These are phyloP conservation scores for Skeletonema tropicum DNA, from an alignment of 108 stramenopile genomes.

Conservation along the genomic window DNA sequence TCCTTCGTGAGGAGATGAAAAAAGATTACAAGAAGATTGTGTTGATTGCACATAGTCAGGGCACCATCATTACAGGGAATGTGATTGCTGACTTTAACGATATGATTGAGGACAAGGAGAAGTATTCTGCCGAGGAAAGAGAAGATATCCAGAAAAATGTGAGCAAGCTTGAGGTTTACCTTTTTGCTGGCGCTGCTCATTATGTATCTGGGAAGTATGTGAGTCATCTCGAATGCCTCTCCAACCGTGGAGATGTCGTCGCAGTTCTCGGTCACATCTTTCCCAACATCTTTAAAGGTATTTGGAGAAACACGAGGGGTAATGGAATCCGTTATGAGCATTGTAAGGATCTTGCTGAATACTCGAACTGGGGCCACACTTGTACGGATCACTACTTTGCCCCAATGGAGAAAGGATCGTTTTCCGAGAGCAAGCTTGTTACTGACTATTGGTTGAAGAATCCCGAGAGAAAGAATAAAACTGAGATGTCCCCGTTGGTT, in stretches of 20 bases:
- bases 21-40: slow-evolving; percentile 10
- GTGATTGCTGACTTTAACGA: slow-evolving; percentile 7
- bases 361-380: background rate
- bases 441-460: background rate
- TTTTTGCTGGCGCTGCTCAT: background rate
- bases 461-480: too few relatives aligned
- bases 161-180: slow-evolving; percentile 3
- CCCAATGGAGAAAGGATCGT: background rate
- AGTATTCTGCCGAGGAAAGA: background rate
- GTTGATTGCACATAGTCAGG: background rate
- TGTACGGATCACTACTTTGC: background rate
- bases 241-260: slow-evolving; percentile 2
- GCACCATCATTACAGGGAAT: slow-evolving; percentile 8
- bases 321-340: background rate
- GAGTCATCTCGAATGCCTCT: slow-evolving; percentile 5
- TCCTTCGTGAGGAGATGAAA: background rate
- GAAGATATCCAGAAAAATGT: background rate
- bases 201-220: background rate
- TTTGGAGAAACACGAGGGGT: background rate
- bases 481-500: too few relatives aligned
- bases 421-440: background rate
- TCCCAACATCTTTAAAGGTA: background rate
- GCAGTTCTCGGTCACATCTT: slow-evolving; percentile 8
- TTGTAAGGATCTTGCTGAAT: background rate
- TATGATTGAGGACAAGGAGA: background rate